Evolutionary conservation across 2,329 filamentous ascomycete species (phyloP), one percentile per base, ranked within the genome.

Genomic region (Zasmidium citrigriseum): DNA sequence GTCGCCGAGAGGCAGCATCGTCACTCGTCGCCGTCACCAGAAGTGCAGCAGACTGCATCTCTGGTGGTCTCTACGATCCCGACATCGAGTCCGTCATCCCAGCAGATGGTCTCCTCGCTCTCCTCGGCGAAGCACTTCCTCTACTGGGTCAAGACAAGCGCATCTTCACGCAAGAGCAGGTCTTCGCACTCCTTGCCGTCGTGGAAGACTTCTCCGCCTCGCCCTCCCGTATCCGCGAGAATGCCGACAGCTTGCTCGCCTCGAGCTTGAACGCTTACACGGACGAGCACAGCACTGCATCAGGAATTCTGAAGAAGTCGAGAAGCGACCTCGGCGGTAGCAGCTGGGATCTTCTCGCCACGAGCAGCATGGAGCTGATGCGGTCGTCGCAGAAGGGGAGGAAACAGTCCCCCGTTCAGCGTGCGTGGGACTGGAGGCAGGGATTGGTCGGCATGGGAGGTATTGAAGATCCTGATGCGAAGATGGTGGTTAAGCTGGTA

Each of bases 1-100:
- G 88, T 20, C 89, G 87, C 64, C 84, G 86, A 55, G 85, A 89
- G 64, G 87, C 93, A 4, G 90, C 89, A 0, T 81, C 84, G 46
- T 88, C 91, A 1, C 80, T 98, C 51, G 81, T 91, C 46, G 89
- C 91, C n/a, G 88, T 96, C 58, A 89, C 97, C 66, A 85, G 88
- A 54, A 95, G 90, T 70, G 89, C 93, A 1, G 89, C 90, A 57
- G 92, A 96, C 73, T 93, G 91, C 71, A 96, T 98, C 67, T 89
- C 90, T 57, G 93, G 93, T 55, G 93, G 93, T 1, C 80, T 97
- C 1, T 96, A 92, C 72, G 93, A 98, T 70, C 86, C 87, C 22
- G 83, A 85, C 18, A 85, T 90, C 12, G 89, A 93, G 69, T 87
- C 90, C 0, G 91, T 96, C 5, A 89, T 97, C 18, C 90, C 90